phyloP scores from a whole-genome alignment of 345 rosid species.

The Aethionema arabicum region DNA sequence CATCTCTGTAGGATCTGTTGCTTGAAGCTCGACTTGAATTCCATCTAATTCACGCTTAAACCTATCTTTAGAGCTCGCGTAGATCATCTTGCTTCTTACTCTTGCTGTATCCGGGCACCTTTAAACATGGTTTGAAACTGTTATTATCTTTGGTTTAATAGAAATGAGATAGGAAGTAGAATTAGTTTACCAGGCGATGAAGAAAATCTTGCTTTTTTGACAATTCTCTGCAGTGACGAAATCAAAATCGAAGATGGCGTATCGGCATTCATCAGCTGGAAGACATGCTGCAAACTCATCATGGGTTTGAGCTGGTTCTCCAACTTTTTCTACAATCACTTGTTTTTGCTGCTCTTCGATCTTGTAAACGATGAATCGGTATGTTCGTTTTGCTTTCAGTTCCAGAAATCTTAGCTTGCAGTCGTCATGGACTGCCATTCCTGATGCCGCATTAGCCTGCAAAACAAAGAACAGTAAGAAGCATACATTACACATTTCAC shows the following conservation, averaged over 20 bases:
- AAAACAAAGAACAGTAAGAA: slow-evolving; percentile 6
- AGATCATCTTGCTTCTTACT: slow-evolving; percentile 68
- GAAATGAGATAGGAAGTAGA: background rate
- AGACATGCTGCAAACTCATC: slow-evolving; percentile 53
- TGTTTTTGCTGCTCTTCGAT: slow-evolving; percentile 61
- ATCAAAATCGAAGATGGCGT: slow-evolving; percentile 49
- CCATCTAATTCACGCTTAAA: slow-evolving; percentile 64
- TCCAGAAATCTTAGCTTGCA: slow-evolving; percentile 58
- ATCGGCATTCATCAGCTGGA: slow-evolving; percentile 49
- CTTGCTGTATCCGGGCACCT: slow-evolving; percentile 61
- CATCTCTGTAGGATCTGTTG: slow-evolving; percentile 66
- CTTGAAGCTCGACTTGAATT: slow-evolving; percentile 61
- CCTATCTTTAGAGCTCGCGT: slow-evolving; percentile 64
- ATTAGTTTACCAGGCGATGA: slow-evolving; percentile 49
- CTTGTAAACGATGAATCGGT: slow-evolving; percentile 54
- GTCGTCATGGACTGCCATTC: slow-evolving; percentile 63
- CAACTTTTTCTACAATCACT: slow-evolving; percentile 53
- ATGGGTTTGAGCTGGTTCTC: slow-evolving; percentile 49
- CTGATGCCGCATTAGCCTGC: slow-evolving; percentile 60
- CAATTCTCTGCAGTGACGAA: slow-evolving; percentile 56
- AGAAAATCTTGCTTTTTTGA: slow-evolving; percentile 59
- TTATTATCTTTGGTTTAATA: too few species aligned
- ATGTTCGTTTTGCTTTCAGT: slow-evolving; percentile 54
- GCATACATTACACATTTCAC: background rate
- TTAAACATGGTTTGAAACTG: background rate